Base-by-base conservation (phyloP, 2,329 filamentous ascomycete species). In the Tolypocladium endophyticum region DNA sequence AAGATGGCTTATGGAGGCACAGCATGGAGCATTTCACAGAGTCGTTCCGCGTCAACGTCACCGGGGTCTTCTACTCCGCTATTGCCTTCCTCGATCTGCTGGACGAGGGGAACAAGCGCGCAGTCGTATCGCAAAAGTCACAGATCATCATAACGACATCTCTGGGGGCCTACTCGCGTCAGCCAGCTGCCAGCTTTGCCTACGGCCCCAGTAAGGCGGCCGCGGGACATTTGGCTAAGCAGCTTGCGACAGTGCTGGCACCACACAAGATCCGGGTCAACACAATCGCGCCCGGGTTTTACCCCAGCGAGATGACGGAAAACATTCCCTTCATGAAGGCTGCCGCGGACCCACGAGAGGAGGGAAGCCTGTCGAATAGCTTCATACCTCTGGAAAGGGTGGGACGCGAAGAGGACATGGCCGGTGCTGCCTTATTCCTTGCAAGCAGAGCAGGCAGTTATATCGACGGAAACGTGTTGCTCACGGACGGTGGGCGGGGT, bases 171-270 rank as follows among this genome's bases (percentile, higher is more conserved):
- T 84, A 85, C 60, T 82, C 86, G 69, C 81, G 87, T 38, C 74
- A 80, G 28, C 71, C 80, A 0, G 79, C 83, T 64, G 80, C 83
- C 25, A 80, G 87, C 64, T 88, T 88, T 64, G 79, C 81, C 2
- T 90, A 90, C 71, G 85, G 86, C 62, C 79, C 81, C 0, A 84
- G 82, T 64, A 91, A 92, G 71, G 86, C 82, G 0, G 88, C 85
- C 0, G 81, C 87, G 0, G 78, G 85, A 18, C 87, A 90, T 58
- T 67, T 90, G 35, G 83, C 82, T 3, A 89, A 88, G 72, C 81
- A 89, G 65, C 80, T 89, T 67, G 81, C 82, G 18, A 82, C 82
- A 3, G 81, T 85, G 67, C 76, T 91, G 60, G 77, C 81, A 43
- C 79, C 80, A 56, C 79, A 83, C 36, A 76, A 79, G 0, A 79